Evolutionary conservation across 495 filamentous ascomycete species (phyloP).

Genomic region (Glutinoglossum americanum): DNA sequence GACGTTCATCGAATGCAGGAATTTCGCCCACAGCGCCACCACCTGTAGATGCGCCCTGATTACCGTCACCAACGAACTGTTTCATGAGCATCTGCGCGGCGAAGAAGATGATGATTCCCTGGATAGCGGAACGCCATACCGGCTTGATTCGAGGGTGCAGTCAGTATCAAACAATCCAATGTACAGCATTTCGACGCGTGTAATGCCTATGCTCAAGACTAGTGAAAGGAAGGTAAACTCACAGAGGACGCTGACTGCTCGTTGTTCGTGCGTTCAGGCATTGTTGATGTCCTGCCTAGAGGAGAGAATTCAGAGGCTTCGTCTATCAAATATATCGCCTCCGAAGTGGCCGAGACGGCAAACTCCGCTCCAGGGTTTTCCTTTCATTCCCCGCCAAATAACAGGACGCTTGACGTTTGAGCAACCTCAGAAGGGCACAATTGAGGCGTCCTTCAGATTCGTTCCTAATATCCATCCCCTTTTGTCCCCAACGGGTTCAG

Average conservation of each 20-base stretch:
- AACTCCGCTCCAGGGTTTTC: neutral
- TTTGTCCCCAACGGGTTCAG: too few relatives aligned
- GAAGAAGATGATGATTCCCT: slow-evolving; percentile 50
- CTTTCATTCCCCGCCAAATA: too few relatives aligned
- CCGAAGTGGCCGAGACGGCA: neutral
- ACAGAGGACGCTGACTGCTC: neutral
- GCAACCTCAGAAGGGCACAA: neutral
- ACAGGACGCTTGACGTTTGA: neutral
- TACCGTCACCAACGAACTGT: slow-evolving; percentile 24
- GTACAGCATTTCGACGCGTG: neutral
- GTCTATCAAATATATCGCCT: neutral
- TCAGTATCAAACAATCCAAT: neutral
- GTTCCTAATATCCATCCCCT: too few relatives aligned
- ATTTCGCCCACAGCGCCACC: slow-evolving; percentile 16
- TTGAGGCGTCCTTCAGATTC: neutral
- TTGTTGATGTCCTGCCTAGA: neutral
- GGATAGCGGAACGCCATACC: slow-evolving; percentile 25
- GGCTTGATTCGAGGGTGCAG: neutral
- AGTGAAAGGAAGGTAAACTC: neutral
- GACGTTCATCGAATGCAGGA: slow-evolving; percentile 44
- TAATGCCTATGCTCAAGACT: neutral
- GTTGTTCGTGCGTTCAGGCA: neutral
- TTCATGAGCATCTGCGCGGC: slow-evolving; percentile 39
- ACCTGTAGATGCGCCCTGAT: neutral
- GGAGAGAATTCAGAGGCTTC: neutral